Evolutionary conservation across 2,329 filamentous ascomycete genomes (phyloP).

Genomic region (Byssothecium circinans): DNA sequence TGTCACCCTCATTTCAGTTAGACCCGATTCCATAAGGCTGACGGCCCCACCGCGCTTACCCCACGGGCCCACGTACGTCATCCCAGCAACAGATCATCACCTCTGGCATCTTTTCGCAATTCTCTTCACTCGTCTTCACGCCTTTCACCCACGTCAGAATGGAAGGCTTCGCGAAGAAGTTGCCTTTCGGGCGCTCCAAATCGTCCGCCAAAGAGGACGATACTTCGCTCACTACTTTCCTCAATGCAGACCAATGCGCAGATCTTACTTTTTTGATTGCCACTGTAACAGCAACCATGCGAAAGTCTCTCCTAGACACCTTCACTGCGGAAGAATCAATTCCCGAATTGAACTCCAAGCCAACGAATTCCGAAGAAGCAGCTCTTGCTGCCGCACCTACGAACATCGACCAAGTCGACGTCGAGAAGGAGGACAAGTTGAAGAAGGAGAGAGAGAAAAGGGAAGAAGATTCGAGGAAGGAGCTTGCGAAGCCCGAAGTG

Average conservation of each 20-base stretch:
- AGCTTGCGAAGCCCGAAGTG: slow-evolving; percentile 55
- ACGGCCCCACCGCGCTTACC: background rate
- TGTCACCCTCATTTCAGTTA: background rate
- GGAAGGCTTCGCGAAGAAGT: slow-evolving; percentile 35
- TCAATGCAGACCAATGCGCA: slow-evolving; percentile 49
- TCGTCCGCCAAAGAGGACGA: slow-evolving; percentile 27
- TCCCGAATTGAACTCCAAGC: slow-evolving; percentile 10
- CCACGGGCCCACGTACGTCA: slow-evolving; percentile 7
- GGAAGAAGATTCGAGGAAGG: slow-evolving; percentile 47
- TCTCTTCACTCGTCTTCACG: background rate
- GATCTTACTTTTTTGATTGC: slow-evolving; percentile 53
- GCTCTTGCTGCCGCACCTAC: slow-evolving; percentile 26
- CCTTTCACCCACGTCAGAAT: background rate
- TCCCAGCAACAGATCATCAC: slow-evolving; percentile 11
- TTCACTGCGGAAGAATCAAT: slow-evolving; percentile 41
- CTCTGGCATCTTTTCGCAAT: too few species aligned
- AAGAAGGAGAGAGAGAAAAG: slow-evolving; percentile 33
- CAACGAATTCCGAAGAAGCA: slow-evolving; percentile 25
- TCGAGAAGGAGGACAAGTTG: slow-evolving; percentile 35
- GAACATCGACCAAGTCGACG: slow-evolving; percentile 26
- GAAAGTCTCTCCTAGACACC: slow-evolving; percentile 46
- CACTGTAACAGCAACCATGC: slow-evolving; percentile 52
- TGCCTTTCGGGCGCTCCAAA: slow-evolving; percentile 40
- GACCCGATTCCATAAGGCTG: background rate
- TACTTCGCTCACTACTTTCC: slow-evolving; percentile 48